Percentiles rank a stretch among this genome's conserved stretches.
Evolutionary conservation across 1,284 basidiomycete genomes (phyloP).

Genomic region (Ceratobasidium sp.): DNA sequence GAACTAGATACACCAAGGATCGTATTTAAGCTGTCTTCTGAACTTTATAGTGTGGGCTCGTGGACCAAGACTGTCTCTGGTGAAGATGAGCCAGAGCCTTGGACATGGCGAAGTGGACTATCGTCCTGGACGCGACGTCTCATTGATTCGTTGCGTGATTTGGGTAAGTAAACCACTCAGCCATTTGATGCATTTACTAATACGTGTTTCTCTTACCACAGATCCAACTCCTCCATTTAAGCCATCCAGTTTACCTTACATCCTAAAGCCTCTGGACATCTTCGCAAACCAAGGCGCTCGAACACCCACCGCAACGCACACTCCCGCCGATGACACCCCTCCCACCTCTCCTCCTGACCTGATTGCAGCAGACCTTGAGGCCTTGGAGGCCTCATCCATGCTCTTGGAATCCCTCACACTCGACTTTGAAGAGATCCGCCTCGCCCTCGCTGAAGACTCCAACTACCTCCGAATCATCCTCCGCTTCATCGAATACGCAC

Average conservation of each 20-base stretch:
- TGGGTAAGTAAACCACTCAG: slow-evolving; percentile 42
- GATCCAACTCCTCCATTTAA: slow-evolving; percentile 58
- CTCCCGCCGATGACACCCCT: slow-evolving; percentile 57
- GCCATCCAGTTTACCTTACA: slow-evolving; percentile 68
- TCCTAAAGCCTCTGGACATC: slow-evolving; percentile 66
- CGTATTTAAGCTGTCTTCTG: slow-evolving; percentile 72
- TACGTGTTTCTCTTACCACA: slow-evolving; percentile 58
- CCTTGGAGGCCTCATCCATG: slow-evolving; percentile 75
- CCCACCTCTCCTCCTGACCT: slow-evolving; percentile 58
- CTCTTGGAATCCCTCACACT: slow-evolving; percentile 78
- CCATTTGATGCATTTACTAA: not conserved
- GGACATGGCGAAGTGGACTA: slow-evolving; percentile 70
- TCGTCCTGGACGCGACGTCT: slow-evolving; percentile 80
- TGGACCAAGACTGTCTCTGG: slow-evolving; percentile 59
- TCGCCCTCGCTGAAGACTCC: slow-evolving; percentile 67
- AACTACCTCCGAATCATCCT: slow-evolving; percentile 67
- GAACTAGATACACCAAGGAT: slow-evolving; percentile 73
- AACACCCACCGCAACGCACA: slow-evolving; percentile 59
- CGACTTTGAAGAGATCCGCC: slow-evolving; percentile 76
- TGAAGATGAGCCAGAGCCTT: slow-evolving; percentile 61
- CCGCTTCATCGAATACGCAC: slow-evolving; percentile 75
- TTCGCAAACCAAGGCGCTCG: slow-evolving; percentile 56
- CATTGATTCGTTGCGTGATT: slow-evolving; percentile 61
- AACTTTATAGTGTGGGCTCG: slow-evolving; percentile 74
- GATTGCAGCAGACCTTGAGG: slow-evolving; percentile 73